Evolutionary conservation across 306 rosid genomes (phyloP), one percentile per base, ranked within the genome.

Genomic region (Rosa lucieae): DNA sequence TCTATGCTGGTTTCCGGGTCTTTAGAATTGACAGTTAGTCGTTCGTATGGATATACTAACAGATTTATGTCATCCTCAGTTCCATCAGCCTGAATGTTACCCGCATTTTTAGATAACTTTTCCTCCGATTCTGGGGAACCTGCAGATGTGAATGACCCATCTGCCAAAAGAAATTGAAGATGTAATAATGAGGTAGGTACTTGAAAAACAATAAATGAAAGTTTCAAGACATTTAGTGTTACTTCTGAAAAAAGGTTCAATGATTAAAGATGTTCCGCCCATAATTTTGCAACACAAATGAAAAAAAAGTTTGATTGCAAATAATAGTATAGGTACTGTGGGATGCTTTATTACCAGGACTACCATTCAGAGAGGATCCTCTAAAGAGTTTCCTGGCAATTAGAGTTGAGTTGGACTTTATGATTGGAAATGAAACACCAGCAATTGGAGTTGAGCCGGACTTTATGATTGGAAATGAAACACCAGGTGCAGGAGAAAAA

Each of bases 1-100:
- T 92, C 85, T 42, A 94, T 94, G 88, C 88, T 91, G 4, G 88
- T 74, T 58, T 80, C 80, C 0, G 90, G 95, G 75, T 94, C 88
- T 37, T 78, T 79, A 78, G 97, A 94, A 78, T 72, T 56, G 79
- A 92, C 90, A 66, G 79, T 85, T 58, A 95, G 76, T 29, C 89
- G 85, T 82, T 92, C 98, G 68, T 89, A 95, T n/a, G 97, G 95
- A 76, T 91, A 79, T 71, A 47, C 72, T 48, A 58, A 5, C 67
- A 77, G 52, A 77, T 78, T 88, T 61, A 75, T 79, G 66, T 70
- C 77, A 74, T 52, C 82, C 75, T 67, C 77, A 46, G 72, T 81
- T 82, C 74, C 86, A 78, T 92, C 74, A 61, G 78, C 85, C 67
- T 82, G 82, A 44, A n/a, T 29, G 20, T 35, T 40, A 78, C 80